These are phyloP conservation scores for Tetrapisispora taiwanensis DNA, from an alignment of 805 yeast genomes.

Conservation along the genomic window DNA sequence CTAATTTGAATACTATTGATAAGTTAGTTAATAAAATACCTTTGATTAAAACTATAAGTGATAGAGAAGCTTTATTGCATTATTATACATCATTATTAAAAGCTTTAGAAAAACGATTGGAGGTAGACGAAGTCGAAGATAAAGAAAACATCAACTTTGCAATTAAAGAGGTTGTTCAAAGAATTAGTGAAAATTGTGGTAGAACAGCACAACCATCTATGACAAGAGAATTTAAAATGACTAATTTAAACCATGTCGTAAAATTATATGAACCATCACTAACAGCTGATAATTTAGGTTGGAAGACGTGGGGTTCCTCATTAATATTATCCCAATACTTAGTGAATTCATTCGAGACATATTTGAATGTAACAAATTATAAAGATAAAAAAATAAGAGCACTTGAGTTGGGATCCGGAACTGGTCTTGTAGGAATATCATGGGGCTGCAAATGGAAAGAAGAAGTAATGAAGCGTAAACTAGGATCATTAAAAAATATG, in stretches of 20 bases:
- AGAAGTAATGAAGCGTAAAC: slow-evolving; percentile 10
- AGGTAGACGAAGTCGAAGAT: slow-evolving; percentile 1
- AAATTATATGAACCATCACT: slow-evolving; percentile 69
- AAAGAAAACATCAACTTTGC: not conserved
- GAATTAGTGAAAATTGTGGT: slow-evolving; percentile 78
- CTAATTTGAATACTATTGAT: slow-evolving; percentile 17
- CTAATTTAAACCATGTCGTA: slow-evolving; percentile 25
- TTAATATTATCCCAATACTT: slow-evolving; percentile 52
- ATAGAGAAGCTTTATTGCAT: slow-evolving; percentile 36
- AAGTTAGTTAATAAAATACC: slow-evolving; percentile 25
- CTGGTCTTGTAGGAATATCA: slow-evolving; percentile 80
- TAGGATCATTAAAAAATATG: slow-evolving; percentile 33
- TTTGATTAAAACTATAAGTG: slow-evolving; percentile 35
- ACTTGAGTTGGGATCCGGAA: slow-evolving; percentile 88
- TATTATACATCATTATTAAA: slow-evolving; percentile 37
- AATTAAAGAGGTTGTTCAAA: slow-evolving; percentile 43
- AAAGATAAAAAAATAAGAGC: slow-evolving; percentile 21
- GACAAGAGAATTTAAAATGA: slow-evolving; percentile 46
- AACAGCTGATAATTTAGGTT: slow-evolving; percentile 78
- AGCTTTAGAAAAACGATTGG: slow-evolving; percentile 5
- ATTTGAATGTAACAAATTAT: not conserved
- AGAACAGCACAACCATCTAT: slow-evolving; percentile 72
- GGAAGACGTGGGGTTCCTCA: slow-evolving; percentile 95
- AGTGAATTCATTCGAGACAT: slow-evolving; percentile 8
- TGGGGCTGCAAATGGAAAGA: slow-evolving; percentile 31